phyloP scores from a whole-genome alignment of 2,329 filamentous ascomycete genomes.

The Coniochaeta pulveracea region DNA sequence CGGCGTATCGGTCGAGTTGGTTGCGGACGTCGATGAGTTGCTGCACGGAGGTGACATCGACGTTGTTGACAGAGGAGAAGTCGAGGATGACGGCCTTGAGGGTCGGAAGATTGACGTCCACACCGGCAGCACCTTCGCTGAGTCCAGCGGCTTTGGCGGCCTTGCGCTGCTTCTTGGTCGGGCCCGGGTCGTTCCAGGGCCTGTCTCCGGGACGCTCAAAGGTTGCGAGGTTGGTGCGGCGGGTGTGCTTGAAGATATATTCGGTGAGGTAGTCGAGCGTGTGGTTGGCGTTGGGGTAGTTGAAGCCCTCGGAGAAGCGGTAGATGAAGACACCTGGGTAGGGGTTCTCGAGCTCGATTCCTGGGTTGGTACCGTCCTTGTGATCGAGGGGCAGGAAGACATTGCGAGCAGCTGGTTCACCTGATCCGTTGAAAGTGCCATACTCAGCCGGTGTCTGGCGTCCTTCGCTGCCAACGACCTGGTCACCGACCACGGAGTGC shows the following conservation, averaged over 20 bases:
- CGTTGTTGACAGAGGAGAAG: slow-evolving; percentile 86
- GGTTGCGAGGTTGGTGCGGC: slow-evolving; percentile 59
- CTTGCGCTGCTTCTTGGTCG: slow-evolving; percentile 34
- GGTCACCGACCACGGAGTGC: slow-evolving; percentile 72
- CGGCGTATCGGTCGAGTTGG: slow-evolving; percentile 76
- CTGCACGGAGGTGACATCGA: slow-evolving; percentile 88
- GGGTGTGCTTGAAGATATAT: slow-evolving; percentile 59
- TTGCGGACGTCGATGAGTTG: slow-evolving; percentile 90
- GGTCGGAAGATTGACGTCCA: slow-evolving; percentile 16
- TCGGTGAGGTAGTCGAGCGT: slow-evolving; percentile 70
- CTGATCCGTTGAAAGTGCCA: slow-evolving; percentile 38
- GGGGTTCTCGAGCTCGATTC: slow-evolving; percentile 66
- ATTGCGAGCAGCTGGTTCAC: slow-evolving; percentile 49
- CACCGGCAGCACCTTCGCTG: slow-evolving; percentile 8
- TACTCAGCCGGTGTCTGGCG: slow-evolving; percentile 36
- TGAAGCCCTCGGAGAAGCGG: slow-evolving; percentile 88
- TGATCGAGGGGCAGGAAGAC: slow-evolving; percentile 83
- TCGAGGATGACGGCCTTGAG: slow-evolving; percentile 73
- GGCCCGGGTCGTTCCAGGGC: slow-evolving; percentile 91
- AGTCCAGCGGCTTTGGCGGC: slow-evolving; percentile 10
- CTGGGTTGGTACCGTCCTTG: slow-evolving; percentile 81
- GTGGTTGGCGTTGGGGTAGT: slow-evolving; percentile 87
- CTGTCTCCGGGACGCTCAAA: slow-evolving; percentile 63
- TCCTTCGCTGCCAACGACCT: slow-evolving; percentile 53
- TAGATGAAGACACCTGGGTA: slow-evolving; percentile 95